Percentiles rank a stretch among this genome's conserved stretches.
phyloP scores from a whole-genome alignment of 768 basidiomycete genomes.

The Kwoniella mangroviensis region DNA sequence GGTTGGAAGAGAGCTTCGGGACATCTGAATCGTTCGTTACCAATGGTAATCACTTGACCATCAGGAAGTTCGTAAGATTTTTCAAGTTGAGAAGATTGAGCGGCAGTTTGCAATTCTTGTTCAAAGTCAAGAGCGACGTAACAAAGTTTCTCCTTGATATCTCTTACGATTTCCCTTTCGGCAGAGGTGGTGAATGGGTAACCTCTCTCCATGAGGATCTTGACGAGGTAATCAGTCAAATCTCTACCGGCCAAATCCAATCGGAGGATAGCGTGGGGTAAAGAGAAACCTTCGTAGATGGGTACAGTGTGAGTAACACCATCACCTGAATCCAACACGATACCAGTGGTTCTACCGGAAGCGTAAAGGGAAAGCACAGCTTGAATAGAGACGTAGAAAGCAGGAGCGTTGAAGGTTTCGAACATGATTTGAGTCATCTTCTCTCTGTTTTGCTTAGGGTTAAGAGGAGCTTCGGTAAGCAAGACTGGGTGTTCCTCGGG shows the following conservation, averaged over 20 bases:
- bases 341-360: conserved; percentile 89
- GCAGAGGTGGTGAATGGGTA: conserved; percentile 93
- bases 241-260: conserved; percentile 91
- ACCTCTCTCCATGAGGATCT: conserved; percentile 74
- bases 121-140: conserved; percentile 95
- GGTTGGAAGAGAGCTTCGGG: conserved; percentile 74
- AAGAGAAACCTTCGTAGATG: conserved; percentile 90
- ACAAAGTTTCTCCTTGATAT: conserved; percentile 97
- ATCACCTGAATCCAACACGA: conserved; percentile 94
- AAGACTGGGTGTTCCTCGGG: conserved; percentile 92
- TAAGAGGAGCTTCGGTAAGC: conserved; percentile 87
- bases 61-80: conserved; percentile 92
- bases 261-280: conserved; percentile 91
- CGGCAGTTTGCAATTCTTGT: conserved; percentile 88
- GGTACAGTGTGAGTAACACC: conserved; percentile 96
- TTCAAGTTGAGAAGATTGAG: conserved; percentile 84
- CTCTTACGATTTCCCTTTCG: conserved; percentile 90
- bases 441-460: conserved; percentile 90
- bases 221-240: conserved; percentile 65
- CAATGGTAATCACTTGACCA: conserved; percentile 93
- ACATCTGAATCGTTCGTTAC: conserved; percentile 81
- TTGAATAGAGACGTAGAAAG: conserved; percentile 90
- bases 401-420: conserved; percentile 91
- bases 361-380: conserved; percentile 90
- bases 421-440: conserved; percentile 95